Evolutionary conservation across 2,329 filamentous ascomycete species (phyloP).

Genomic region (Xylariaceae sp.): DNA sequence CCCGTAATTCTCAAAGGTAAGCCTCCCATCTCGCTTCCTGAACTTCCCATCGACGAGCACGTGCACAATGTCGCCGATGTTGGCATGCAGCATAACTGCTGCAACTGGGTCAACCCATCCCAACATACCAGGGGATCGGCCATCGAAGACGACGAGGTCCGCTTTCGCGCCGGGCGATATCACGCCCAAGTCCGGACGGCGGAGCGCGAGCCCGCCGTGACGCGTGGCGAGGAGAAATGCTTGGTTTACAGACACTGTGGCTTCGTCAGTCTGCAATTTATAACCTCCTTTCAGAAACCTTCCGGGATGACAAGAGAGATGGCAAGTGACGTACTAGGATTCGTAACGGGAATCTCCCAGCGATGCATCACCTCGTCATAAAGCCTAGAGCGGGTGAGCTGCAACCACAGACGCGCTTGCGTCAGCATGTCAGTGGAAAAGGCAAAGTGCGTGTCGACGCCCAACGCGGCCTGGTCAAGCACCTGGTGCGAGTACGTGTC

Average conservation of each 20-base stretch:
- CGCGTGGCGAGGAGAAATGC: slow-evolving; percentile 52
- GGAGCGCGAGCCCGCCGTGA: slow-evolving; percentile 46
- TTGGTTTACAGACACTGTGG: slow-evolving; percentile 43
- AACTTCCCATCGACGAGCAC: slow-evolving; percentile 48
- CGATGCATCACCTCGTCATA: slow-evolving; percentile 36
- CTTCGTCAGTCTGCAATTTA: not conserved
- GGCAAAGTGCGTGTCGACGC: slow-evolving; percentile 51
- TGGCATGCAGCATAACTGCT: slow-evolving; percentile 51
- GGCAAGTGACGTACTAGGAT: slow-evolving; percentile 33
- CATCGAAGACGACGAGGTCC: slow-evolving; percentile 50
- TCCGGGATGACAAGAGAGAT: not conserved
- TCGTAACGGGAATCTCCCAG: slow-evolving; percentile 42
- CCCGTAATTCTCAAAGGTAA: slow-evolving; percentile 28
- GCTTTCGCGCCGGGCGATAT: slow-evolving; percentile 47
- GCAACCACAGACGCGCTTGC: slow-evolving; percentile 52
- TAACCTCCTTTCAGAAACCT: not conserved
- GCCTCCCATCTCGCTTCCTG: slow-evolving; percentile 40
- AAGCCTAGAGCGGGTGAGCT: slow-evolving; percentile 37
- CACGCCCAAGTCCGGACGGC: slow-evolving; percentile 46
- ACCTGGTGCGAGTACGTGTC: slow-evolving; percentile 40
- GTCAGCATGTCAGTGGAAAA: slow-evolving; percentile 46
- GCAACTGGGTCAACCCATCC: slow-evolving; percentile 53
- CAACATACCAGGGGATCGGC: slow-evolving; percentile 43
- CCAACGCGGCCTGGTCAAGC: slow-evolving; percentile 48
- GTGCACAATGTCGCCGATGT: slow-evolving; percentile 46